phyloP scores from a whole-genome alignment of 768 basidiomycete species.

The Trametes gibbosa region DNA sequence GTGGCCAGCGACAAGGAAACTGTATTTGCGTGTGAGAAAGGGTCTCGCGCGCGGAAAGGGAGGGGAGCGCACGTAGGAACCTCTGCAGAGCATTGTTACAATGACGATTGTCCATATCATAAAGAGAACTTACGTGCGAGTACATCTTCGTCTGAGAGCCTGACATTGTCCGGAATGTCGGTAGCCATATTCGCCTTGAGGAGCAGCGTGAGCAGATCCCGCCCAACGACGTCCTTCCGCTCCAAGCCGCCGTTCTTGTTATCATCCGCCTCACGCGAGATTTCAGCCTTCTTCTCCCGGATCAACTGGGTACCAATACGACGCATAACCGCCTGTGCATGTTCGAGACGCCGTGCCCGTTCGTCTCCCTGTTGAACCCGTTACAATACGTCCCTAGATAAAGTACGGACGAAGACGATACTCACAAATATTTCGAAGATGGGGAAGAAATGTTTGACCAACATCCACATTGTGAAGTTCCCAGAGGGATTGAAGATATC shows the following conservation, averaged over 20 bases:
- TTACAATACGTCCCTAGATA: too few relatives aligned
- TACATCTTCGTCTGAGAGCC: constrained; percentile 62
- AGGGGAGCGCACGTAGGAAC: constrained; percentile 13
- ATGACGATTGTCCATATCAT: neutral
- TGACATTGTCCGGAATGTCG: constrained; percentile 52
- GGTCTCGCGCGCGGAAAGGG: too few relatives aligned
- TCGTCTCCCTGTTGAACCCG: too few relatives aligned
- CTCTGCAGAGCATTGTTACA: constrained; percentile 1
- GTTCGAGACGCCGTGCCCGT: constrained; percentile 1
- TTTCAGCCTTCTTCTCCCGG: constrained; percentile 34
- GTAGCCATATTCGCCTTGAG: constrained; percentile 63
- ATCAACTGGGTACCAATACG: constrained; percentile 31
- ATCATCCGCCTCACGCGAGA: constrained; percentile 17
- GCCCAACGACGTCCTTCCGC: constrained; percentile 34
- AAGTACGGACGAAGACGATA: too few relatives aligned
- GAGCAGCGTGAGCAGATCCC: constrained; percentile 62
- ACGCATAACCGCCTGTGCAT: constrained; percentile 23
- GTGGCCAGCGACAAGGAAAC: constrained; percentile 35
- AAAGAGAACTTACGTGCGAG: constrained; percentile 43
- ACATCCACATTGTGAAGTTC: too few relatives aligned
- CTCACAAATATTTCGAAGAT: constrained; percentile 11
- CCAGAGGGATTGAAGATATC: constrained; percentile 26
- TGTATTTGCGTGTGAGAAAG: neutral
- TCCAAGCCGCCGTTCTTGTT: constrained; percentile 28
- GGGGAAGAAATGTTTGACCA: constrained; percentile 22